phyloP scores from a whole-genome alignment of 768 basidiomycete species.

The Phlebiopsis flavidoalba region DNA sequence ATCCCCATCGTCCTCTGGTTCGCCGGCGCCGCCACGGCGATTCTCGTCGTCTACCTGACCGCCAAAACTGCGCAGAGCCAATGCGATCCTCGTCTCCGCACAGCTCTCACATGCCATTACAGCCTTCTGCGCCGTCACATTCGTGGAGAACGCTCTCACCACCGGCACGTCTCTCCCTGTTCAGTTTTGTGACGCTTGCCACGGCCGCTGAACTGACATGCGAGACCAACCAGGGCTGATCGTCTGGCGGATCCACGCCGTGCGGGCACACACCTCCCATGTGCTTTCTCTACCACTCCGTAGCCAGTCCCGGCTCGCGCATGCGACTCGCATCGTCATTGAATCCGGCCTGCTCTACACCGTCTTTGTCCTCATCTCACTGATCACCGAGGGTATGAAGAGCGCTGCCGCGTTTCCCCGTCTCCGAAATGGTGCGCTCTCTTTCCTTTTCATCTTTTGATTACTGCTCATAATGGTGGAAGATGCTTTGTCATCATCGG shows the following conservation, averaged over 20 bases:
- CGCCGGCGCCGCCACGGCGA: slow-evolving; percentile 4
- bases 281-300: too few species aligned
- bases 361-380: slow-evolving; percentile 1
- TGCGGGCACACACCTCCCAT: not conserved
- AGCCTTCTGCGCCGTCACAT: slow-evolving; percentile 1
- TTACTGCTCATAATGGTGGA: not conserved
- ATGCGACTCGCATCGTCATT: slow-evolving; percentile 4
- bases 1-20: slow-evolving; percentile 16
- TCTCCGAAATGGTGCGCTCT: not conserved
- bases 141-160: not conserved
- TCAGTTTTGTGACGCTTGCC: too few species aligned
- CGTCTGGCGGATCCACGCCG: not conserved
- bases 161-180: not conserved
- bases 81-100: not conserved
- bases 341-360: slow-evolving; percentile 12
- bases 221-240: not conserved
- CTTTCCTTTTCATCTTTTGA: not conserved
- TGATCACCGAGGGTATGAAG: not conserved
- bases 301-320: not conserved
- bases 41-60: not conserved
- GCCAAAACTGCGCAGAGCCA: not conserved
- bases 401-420: slow-evolving; percentile 5
- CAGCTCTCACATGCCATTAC: not conserved
- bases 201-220: too few species aligned
- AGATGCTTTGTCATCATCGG: not conserved